Conservation (phyloP, 1,284 basidiomycete species). For the Exobasidium rhododendri region DNA sequence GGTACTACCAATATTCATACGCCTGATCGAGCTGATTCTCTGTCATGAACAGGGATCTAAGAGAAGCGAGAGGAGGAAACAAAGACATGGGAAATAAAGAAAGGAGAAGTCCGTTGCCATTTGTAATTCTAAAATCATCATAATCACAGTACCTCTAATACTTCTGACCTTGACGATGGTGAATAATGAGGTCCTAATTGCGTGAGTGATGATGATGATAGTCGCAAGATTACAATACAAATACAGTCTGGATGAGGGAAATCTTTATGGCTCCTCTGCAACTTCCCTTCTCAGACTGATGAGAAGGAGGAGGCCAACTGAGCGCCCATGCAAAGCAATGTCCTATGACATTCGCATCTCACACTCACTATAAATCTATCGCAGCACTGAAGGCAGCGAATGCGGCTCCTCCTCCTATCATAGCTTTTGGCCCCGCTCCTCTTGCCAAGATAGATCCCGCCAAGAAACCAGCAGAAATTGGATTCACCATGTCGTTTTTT, state of each 20-base stretch:
- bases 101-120: too few relatives aligned
- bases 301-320: too few relatives aligned
- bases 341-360: too few relatives aligned
- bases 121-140: too few relatives aligned
- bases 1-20: background rate
- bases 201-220: too few relatives aligned
- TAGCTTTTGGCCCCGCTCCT: constrained; percentile 47
- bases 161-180: too few relatives aligned
- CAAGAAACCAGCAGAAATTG: constrained; percentile 43
- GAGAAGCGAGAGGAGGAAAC: too few relatives aligned
- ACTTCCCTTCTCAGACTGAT: constrained; percentile 38
- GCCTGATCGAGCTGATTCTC: background rate
- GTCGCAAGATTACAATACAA: background rate
- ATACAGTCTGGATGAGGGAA: background rate
- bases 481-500: constrained; percentile 51
- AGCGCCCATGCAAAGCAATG: too few relatives aligned
- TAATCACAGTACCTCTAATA: too few relatives aligned
- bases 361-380: constrained; percentile 44
- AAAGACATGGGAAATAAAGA: too few relatives aligned
- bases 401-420: constrained; percentile 46
- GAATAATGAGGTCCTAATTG: too few relatives aligned
- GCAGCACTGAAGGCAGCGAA: constrained; percentile 53
- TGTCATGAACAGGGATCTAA: background rate
- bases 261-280: constrained; percentile 31
- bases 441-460: constrained; percentile 49